phyloP scores from a whole-genome alignment of 2,329 filamentous ascomycete genomes.

The Colletotrichum ledebouriae region DNA sequence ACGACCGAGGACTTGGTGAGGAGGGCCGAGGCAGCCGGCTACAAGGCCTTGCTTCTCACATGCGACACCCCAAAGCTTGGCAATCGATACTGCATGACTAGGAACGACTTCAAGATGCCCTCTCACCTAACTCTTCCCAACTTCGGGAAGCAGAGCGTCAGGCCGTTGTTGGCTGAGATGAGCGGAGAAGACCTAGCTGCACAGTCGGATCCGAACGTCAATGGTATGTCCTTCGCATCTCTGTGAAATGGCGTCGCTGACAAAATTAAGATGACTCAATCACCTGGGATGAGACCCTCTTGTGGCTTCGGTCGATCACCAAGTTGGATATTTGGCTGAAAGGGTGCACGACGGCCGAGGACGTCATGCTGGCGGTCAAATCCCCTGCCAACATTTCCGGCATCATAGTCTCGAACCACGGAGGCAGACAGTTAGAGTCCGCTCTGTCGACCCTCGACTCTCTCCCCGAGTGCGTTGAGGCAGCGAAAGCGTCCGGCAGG shows the following conservation, averaged over 20 bases:
- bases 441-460: neutral
- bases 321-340: neutral
- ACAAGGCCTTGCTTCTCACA: neutral
- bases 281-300: neutral
- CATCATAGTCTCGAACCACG: neutral
- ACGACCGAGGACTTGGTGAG: neutral
- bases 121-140: neutral
- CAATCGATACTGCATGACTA: neutral
- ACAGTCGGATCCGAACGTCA: no score
- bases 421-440: neutral
- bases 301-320: neutral
- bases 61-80: neutral
- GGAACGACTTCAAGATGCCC: neutral
- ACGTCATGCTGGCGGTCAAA: neutral
- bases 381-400: neutral
- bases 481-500: neutral
- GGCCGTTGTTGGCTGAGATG: no score
- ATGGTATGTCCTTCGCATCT: no score
- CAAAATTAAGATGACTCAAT: neutral
- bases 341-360: neutral
- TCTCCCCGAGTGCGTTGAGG: neutral
- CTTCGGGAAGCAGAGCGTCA: neutral
- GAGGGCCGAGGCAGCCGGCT: constrained; percentile 2
- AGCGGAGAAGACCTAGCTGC: no score
- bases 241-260: no score